Evolutionary conservation across 2,329 filamentous ascomycete genomes (phyloP).

Genomic region (Stachybotrys echinatus): DNA sequence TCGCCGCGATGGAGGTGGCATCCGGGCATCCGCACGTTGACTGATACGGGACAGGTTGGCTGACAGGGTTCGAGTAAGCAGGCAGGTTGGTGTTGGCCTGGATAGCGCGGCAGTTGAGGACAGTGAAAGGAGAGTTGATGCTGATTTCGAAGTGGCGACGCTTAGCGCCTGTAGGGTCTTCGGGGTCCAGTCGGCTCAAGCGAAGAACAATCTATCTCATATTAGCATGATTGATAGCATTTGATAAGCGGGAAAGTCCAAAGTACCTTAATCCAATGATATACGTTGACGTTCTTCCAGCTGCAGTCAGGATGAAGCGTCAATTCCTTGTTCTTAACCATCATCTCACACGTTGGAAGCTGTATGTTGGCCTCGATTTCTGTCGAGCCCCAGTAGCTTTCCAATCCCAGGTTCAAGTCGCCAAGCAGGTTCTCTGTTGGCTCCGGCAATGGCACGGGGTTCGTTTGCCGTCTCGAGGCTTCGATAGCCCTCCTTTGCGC

Average conservation of each 20-base stretch:
- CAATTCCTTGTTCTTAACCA: slow-evolving; percentile 64
- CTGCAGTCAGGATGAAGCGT: slow-evolving; percentile 85
- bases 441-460: slow-evolving; percentile 39
- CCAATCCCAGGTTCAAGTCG: slow-evolving; percentile 64
- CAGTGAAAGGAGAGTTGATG: slow-evolving; percentile 91
- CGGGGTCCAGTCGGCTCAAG: slow-evolving; percentile 75
- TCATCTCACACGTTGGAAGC: slow-evolving; percentile 80
- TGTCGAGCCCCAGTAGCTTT: slow-evolving; percentile 76
- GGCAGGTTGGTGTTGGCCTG: slow-evolving; percentile 84
- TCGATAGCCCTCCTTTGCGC: slow-evolving; percentile 48
- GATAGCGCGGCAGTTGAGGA: slow-evolving; percentile 88
- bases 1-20: slow-evolving; percentile 44
- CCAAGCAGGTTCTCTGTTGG: slow-evolving; percentile 70
- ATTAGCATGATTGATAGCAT: too few relatives aligned
- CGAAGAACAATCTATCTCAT: slow-evolving; percentile 79
- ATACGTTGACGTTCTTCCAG: slow-evolving; percentile 89
- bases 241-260: too few relatives aligned
- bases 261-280: slow-evolving; percentile 93
- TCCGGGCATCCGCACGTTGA: slow-evolving; percentile 52
- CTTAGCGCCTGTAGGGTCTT: slow-evolving; percentile 65
- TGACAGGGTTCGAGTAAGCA: slow-evolving; percentile 60
- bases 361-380: slow-evolving; percentile 95
- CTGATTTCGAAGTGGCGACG: slow-evolving; percentile 92
- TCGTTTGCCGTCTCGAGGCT: slow-evolving; percentile 34
- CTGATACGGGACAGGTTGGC: slow-evolving; percentile 37